A percentile compares a stretch with the other conserved stretches of the same genome.
Evolutionary conservation across 257 asterid genomes (phyloP).

Genomic region (Fraxinus quadrangulata): DNA sequence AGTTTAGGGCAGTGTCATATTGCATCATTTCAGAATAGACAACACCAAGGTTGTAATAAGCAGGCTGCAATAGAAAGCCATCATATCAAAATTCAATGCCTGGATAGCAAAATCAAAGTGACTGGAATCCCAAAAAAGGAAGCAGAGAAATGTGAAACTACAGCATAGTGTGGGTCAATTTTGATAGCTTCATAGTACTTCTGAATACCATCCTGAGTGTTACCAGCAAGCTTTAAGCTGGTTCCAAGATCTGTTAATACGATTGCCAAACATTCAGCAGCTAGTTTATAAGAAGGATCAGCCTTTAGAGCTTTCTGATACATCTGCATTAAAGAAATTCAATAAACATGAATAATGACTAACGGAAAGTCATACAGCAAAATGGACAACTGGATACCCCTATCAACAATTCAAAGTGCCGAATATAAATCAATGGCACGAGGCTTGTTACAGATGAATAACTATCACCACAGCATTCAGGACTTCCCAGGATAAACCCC

Average conservation of each 20-base stretch:
- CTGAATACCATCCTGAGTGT: slow-evolving; percentile 92
- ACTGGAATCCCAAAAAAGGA: slow-evolving; percentile 11
- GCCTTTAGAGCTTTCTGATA: slow-evolving; percentile 88
- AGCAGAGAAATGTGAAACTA: slow-evolving; percentile 43
- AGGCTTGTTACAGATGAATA: slow-evolving; percentile 18
- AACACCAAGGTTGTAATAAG: slow-evolving; percentile 98
- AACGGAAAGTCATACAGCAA: slow-evolving; percentile 8
- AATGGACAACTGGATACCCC: not conserved
- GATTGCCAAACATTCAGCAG: slow-evolving; percentile 92
- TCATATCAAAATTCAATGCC: slow-evolving; percentile 30
- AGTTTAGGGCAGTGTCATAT: slow-evolving; percentile 88
- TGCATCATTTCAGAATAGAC: slow-evolving; percentile 99
- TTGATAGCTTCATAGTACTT: slow-evolving; percentile 94
- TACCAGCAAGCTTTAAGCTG: slow-evolving; percentile 96
- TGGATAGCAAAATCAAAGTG: slow-evolving; percentile 17
- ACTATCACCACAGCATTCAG: slow-evolving; percentile 17
- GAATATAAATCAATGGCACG: slow-evolving; percentile 8
- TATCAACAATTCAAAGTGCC: slow-evolving; percentile 1
- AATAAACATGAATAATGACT: slow-evolving; percentile 12
- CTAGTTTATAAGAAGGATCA: slow-evolving; percentile 82
- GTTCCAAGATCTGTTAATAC: slow-evolving; percentile 98
- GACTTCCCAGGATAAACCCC: slow-evolving; percentile 7
- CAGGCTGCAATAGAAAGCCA: slow-evolving; percentile 74
- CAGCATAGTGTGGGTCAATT: slow-evolving; percentile 91
- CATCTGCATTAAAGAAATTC: slow-evolving; percentile 61